Conservation (phyloP, 2,329 filamentous ascomycete genomes). For the Gyromitra esculenta region DNA sequence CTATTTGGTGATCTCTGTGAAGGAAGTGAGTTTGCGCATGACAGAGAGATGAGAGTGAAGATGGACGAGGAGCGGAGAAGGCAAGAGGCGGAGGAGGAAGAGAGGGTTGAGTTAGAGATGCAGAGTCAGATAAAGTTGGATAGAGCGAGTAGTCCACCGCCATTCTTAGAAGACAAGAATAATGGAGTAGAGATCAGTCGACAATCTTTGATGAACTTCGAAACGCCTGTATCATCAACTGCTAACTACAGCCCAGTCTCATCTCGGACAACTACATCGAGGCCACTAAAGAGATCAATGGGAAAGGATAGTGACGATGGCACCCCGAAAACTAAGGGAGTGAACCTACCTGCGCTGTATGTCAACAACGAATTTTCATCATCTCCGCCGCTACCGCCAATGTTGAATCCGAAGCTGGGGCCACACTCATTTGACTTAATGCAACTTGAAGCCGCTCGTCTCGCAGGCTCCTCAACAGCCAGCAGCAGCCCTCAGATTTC, state of each 20-base stretch:
- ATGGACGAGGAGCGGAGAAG: constrained; percentile 11
- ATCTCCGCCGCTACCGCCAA: constrained; percentile 27
- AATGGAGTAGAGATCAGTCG: not conserved
- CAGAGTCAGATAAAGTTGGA: constrained; percentile 37
- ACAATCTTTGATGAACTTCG: not conserved
- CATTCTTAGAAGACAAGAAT: not conserved
- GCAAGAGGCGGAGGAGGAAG: constrained; percentile 28
- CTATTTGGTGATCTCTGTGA: constrained; percentile 57
- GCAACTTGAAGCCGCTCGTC: constrained; percentile 30
- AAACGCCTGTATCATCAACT: constrained; percentile 11
- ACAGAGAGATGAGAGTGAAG: constrained; percentile 52
- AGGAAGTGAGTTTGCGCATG: constrained; percentile 55
- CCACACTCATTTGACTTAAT: constrained; percentile 8
- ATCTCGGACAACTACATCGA: constrained; percentile 23
- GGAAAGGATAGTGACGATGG: not conserved
- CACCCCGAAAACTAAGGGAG: constrained; percentile 9
- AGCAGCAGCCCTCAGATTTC: constrained; percentile 35
- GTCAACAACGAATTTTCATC: not conserved
- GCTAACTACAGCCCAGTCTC: constrained; percentile 8
- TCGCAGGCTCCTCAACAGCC: constrained; percentile 42
- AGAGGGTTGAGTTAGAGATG: constrained; percentile 29
- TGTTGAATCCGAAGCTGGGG: not conserved
- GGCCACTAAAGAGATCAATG: constrained; percentile 4
- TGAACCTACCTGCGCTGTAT: not conserved
- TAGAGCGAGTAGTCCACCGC: constrained; percentile 21